These are phyloP conservation scores for Quercus suber DNA, from an alignment of 306 rosid genomes.

Conservation along the genomic window DNA sequence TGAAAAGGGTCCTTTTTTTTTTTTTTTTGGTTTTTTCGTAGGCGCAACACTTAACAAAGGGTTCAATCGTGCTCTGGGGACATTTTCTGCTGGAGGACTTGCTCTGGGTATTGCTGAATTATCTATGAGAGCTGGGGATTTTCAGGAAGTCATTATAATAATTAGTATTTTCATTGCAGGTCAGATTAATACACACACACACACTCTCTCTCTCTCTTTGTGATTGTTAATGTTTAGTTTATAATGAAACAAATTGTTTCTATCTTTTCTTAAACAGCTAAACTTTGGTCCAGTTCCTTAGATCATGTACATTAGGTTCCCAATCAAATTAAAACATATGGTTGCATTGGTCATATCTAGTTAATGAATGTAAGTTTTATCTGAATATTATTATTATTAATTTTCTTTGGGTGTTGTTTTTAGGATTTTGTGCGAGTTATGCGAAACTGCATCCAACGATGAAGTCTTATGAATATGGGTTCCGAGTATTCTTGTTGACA, in stretches of 20 bases:
- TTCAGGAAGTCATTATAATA: slow-evolving; percentile 46
- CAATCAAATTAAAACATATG: too few relatives aligned
- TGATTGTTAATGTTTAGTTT: neutral
- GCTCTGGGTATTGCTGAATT: slow-evolving; percentile 56
- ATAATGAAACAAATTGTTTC: neutral
- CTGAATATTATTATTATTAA: too few relatives aligned
- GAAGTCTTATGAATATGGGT: slow-evolving; percentile 79
- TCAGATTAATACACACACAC: slow-evolving; percentile 6
- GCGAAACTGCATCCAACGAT: slow-evolving; percentile 55
- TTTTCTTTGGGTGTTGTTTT: slow-evolving; percentile 7
- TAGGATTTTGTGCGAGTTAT: slow-evolving; percentile 57
- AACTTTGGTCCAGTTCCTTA: too few relatives aligned
- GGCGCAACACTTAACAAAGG: slow-evolving; percentile 80
- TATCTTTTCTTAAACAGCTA: neutral
- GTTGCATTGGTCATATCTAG: too few relatives aligned
- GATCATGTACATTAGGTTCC: too few relatives aligned
- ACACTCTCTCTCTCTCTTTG: neutral
- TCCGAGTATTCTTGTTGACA: slow-evolving; percentile 73
- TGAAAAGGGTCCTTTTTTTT: neutral
- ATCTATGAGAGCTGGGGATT: slow-evolving; percentile 31
- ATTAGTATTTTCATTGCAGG: slow-evolving; percentile 61
- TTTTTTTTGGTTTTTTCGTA: slow-evolving; percentile 2
- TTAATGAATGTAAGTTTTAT: too few relatives aligned
- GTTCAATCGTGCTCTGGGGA: slow-evolving; percentile 76
- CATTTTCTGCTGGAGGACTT: slow-evolving; percentile 65